Conservation (phyloP, 208 protist species). For the Trypanosoma melophagium region DNA sequence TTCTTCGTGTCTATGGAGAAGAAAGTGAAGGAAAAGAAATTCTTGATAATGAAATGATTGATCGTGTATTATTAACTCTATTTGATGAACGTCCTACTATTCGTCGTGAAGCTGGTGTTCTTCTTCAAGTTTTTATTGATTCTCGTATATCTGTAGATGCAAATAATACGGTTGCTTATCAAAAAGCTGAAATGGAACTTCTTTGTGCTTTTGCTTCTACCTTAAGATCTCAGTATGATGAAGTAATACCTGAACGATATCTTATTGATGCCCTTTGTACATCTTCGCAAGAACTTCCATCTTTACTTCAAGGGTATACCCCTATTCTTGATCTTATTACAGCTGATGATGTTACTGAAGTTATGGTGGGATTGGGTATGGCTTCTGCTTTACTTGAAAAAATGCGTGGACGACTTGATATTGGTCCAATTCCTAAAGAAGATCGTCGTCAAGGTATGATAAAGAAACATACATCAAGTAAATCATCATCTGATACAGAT, state of each 20-base stretch:
- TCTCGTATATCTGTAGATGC: slow-evolving; percentile 57
- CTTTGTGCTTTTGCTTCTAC: slow-evolving; percentile 75
- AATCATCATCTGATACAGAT: slow-evolving; percentile 24
- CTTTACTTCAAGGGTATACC: slow-evolving; percentile 51
- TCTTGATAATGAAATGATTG: slow-evolving; percentile 78
- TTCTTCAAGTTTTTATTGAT: slow-evolving; percentile 87
- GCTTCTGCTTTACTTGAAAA: slow-evolving; percentile 61
- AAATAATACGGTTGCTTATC: slow-evolving; percentile 48
- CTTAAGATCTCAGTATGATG: slow-evolving; percentile 65
- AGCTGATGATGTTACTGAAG: slow-evolving; percentile 45
- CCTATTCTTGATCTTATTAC: slow-evolving; percentile 45
- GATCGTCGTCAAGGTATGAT: slow-evolving; percentile 16
- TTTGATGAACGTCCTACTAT: slow-evolving; percentile 90
- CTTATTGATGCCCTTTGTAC: slow-evolving; percentile 85
- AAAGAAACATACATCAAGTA: slow-evolving; percentile 11
- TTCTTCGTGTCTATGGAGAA: slow-evolving; percentile 66
- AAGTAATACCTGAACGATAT: slow-evolving; percentile 84
- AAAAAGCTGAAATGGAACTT: slow-evolving; percentile 60
- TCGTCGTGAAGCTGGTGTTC: slow-evolving; percentile 71
- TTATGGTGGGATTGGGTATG: slow-evolving; percentile 51
- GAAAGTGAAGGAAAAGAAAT: slow-evolving; percentile 59
- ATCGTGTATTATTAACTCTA: slow-evolving; percentile 71
- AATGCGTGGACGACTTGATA: slow-evolving; percentile 26
- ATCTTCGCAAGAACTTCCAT: slow-evolving; percentile 43
- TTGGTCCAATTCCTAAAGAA: slow-evolving; percentile 41